Conservation (phyloP, 1,139 yeast genomes). For the Candida dubliniensis region DNA sequence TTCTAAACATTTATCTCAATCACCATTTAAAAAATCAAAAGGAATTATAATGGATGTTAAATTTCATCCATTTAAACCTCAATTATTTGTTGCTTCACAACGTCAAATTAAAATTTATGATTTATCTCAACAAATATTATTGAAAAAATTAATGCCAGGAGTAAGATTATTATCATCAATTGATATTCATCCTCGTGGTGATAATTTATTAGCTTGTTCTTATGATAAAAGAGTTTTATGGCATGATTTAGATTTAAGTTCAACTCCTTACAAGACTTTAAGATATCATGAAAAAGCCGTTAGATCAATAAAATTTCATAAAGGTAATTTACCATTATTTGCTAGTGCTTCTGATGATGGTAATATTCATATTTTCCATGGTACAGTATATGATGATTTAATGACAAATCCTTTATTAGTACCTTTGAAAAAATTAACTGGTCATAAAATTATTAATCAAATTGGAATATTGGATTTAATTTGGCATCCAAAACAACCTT, state of each 20-base stretch:
- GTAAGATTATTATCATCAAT: constrained; percentile 92
- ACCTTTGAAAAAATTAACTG: constrained; percentile 90
- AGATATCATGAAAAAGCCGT: constrained; percentile 96
- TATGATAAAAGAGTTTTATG: constrained; percentile 94
- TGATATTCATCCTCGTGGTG: constrained; percentile 96
- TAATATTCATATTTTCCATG: constrained; percentile 89
- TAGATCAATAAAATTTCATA: constrained; percentile 84
- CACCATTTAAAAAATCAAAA: constrained; percentile 90
- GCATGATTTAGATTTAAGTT: constrained; percentile 92
- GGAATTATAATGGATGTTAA: constrained; percentile 95
- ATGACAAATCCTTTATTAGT: constrained; percentile 95
- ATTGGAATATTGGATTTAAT: constrained; percentile 86
- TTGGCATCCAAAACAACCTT: constrained; percentile 99
- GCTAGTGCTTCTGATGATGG: constrained; percentile 99
- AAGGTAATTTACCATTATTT: constrained; percentile 80
- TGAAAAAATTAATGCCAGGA: constrained; percentile 88
- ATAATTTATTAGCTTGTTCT: constrained; percentile 87
- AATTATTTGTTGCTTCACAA: constrained; percentile 90
- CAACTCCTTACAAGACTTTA: constrained; percentile 91
- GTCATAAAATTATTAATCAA: constrained; percentile 79
- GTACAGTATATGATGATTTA: constrained; percentile 92
- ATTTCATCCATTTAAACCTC: constrained; percentile 96
- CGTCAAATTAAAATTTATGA: constrained; percentile 89
- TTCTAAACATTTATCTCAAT: constrained; percentile 93
- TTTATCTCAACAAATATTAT: constrained; percentile 77